A percentile compares a stretch with the other conserved stretches of the same genome.
Evolutionary conservation across 345 rosid genomes (phyloP).

Genomic region (rapeseed (Brassica napus)): DNA sequence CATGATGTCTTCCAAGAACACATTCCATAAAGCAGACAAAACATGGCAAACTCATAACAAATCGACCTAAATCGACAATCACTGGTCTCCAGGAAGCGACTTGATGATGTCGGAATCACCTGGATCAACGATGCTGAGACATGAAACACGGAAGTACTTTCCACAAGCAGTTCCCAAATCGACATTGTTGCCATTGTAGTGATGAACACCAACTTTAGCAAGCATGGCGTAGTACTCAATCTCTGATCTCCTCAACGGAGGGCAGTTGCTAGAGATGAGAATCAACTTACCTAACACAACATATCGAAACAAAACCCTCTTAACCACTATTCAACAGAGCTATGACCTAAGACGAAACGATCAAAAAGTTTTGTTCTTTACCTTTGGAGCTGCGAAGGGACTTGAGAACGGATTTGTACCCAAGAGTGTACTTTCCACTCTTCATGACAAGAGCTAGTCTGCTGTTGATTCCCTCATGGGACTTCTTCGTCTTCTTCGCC

Average conservation of each 20-base stretch:
- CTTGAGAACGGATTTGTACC: conserved; percentile 73
- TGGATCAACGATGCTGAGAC: conserved; percentile 67
- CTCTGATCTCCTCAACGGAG: conserved; percentile 77
- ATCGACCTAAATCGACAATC: neutral
- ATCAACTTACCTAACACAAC: conserved; percentile 51
- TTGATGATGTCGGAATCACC: conserved; percentile 88
- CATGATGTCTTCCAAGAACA: conserved; percentile 21
- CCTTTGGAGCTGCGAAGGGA: conserved; percentile 73
- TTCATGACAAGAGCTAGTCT: conserved; percentile 83
- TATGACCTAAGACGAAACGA: neutral
- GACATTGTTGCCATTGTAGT: conserved; percentile 56
- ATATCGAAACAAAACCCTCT: neutral
- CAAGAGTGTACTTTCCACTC: conserved; percentile 76
- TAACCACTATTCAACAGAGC: neutral
- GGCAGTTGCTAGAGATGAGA: conserved; percentile 71
- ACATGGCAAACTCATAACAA: conserved; percentile 23
- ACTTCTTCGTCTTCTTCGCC: conserved; percentile 62
- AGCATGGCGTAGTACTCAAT: conserved; percentile 56
- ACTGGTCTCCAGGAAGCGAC: conserved; percentile 51
- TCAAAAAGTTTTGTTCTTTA: neutral
- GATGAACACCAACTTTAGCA: conserved; percentile 42
- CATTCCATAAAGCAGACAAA: conserved; percentile 12
- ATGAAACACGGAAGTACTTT: conserved; percentile 72
- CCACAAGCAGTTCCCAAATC: conserved; percentile 85
- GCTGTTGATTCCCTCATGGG: conserved; percentile 83